Evolutionary conservation across 371 early-diverging fungal genomes (phyloP), one percentile per base, ranked within the genome.

Genomic region (Apophysomyces trapeziformis): DNA sequence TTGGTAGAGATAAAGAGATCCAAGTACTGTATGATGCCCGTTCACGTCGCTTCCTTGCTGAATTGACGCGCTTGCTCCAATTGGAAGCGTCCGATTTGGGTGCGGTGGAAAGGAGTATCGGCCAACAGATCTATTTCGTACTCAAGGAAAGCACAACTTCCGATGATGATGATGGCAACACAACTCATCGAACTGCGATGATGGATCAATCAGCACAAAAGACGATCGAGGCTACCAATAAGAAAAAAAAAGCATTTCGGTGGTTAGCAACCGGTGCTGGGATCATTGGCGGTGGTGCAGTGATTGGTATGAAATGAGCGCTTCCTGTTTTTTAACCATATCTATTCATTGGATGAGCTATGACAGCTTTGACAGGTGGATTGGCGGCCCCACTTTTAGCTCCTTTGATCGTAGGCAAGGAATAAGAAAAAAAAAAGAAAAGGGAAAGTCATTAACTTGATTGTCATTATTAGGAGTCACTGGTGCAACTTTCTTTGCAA

Each of bases 381-480:
- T 64, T 90, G 46, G 90, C 90, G 4, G 89, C 90, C 12, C 90
- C 90, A 5, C 60, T 89, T 36, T 76, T 90, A 26, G 88, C 86
- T 6, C 85, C 86, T 39, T 68, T 86, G 0, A 69, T 89, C 26
- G 85, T 76, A 11, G 82, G 75, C 64, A 65, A 32, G 26, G 11
- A 36, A 13, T 21, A 43, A 9, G n/a, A 11, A 11, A 41, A 4
- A 41, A 41, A 41, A 8, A 41, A 6, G 7, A 60, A 7, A 14
- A 41, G 18, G 7, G 0, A 36, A 4, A 1, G 0, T 32, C 45
- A 21, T 13, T 18, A 14, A 4, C 60, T 6, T 14, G 35, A 6
- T 4, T 32, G 12, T 18, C 73, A 16, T 58, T 76, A 11, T 39
- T 72, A 11, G 86, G 87, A 6, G 70, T 87, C 21, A 87, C 85